A percentile compares a stretch with the other conserved stretches of the same genome.
phyloP scores from a whole-genome alignment of 306 rosid species.

The Quercus rubra region DNA sequence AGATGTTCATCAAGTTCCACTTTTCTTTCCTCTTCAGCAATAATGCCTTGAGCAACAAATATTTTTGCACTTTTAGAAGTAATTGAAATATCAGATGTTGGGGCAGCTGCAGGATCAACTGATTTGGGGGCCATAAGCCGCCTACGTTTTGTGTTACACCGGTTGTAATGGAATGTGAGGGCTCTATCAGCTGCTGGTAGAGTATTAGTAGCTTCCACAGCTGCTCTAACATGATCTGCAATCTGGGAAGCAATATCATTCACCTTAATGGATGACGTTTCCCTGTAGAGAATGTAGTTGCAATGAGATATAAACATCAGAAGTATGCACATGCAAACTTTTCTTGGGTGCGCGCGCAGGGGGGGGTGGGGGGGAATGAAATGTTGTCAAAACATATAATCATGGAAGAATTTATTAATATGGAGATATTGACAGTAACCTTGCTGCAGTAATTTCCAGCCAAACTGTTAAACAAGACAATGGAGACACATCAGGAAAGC shows the following conservation, averaged over 20 bases:
- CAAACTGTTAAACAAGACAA: slow-evolving; percentile 81
- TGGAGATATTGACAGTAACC: slow-evolving; percentile 44
- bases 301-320: slow-evolving; percentile 21
- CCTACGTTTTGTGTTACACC: slow-evolving; percentile 77
- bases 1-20: slow-evolving; percentile 29
- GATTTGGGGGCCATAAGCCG: slow-evolving; percentile 54
- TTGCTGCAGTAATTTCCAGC: slow-evolving; percentile 98
- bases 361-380: not conserved
- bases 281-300: slow-evolving; percentile 56
- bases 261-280: slow-evolving; percentile 93
- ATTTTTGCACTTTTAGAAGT: slow-evolving; percentile 38
- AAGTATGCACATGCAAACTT: not conserved
- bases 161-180: slow-evolving; percentile 74
- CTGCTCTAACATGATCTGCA: slow-evolving; percentile 81
- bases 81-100: slow-evolving; percentile 33
- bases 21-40: slow-evolving; percentile 40
- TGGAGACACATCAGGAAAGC: slow-evolving; percentile 89
- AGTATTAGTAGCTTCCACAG: slow-evolving; percentile 79
- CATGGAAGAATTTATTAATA: slow-evolving; percentile 24
- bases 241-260: slow-evolving; percentile 89
- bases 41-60: slow-evolving; percentile 39
- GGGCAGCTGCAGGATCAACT: slow-evolving; percentile 32
- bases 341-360: not conserved
- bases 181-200: slow-evolving; percentile 58
- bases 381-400: slow-evolving; percentile 12